Conservation (phyloP, 1,284 basidiomycete genomes). For the Irpex rosettiformis region DNA sequence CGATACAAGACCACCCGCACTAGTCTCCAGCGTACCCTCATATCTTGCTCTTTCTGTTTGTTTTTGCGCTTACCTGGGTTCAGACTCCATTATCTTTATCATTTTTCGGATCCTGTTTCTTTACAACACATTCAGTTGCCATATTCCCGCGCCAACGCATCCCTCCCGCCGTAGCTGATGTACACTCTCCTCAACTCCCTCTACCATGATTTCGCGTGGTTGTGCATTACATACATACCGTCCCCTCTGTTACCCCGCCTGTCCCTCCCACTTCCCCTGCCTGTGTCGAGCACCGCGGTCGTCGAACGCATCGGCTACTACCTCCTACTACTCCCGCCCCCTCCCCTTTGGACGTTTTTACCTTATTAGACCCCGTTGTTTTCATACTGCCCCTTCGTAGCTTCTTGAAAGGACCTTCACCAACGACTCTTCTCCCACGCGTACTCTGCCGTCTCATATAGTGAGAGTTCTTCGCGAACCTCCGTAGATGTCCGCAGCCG, state of each 20-base stretch:
- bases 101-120: constrained; percentile 11
- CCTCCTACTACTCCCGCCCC: background rate
- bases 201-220: background rate
- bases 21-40: constrained; percentile 11
- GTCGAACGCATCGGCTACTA: background rate
- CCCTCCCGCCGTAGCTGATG: background rate
- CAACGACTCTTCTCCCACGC: background rate
- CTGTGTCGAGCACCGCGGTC: background rate
- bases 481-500: background rate
- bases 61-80: constrained; percentile 17
- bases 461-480: background rate
- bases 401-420: background rate
- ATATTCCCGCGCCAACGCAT: background rate
- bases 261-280: background rate
- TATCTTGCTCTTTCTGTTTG: constrained; percentile 23
- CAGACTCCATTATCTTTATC: constrained; percentile 20
- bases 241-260: background rate
- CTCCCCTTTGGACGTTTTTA: background rate
- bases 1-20: constrained; percentile 38
- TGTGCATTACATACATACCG: background rate
- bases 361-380: background rate
- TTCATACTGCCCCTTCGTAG: background rate
- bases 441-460: background rate
- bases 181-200: background rate
- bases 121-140: background rate